phyloP scores from a whole-genome alignment of 768 basidiomycete species.

The Boletus rufocinnamomeus region DNA sequence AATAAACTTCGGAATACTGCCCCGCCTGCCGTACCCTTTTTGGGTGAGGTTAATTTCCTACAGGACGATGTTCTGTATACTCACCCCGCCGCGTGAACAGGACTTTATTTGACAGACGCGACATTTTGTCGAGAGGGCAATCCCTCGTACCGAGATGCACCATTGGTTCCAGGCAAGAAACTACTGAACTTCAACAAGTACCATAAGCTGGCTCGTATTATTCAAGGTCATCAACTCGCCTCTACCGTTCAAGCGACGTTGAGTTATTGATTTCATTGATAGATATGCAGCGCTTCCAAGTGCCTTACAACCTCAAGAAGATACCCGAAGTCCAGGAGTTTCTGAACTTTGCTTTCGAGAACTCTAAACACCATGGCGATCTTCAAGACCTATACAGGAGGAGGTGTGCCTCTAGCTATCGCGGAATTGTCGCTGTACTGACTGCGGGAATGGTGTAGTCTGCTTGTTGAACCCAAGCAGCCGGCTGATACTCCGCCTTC shows the following conservation, averaged over 20 bases:
- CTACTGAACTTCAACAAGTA: conserved; percentile 98
- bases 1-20: conserved; percentile 81
- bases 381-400: conserved; percentile 83
- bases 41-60: conserved; percentile 53
- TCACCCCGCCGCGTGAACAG: conserved; percentile 40
- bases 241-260: background rate
- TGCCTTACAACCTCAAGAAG: conserved; percentile 81
- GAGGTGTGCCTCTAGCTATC: conserved; percentile 50
- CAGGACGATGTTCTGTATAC: background rate
- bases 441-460: conserved; percentile 34
- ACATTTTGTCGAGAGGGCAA: conserved; percentile 98
- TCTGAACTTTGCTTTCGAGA: conserved; percentile 71
- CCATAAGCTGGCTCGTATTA: conserved; percentile 82
- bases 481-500: conserved; percentile 66
- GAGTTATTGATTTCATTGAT: conserved; percentile 9
- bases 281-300: conserved; percentile 95
- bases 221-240: conserved; percentile 57
- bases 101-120: conserved; percentile 86
- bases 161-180: conserved; percentile 70
- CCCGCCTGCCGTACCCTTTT: conserved; percentile 93
- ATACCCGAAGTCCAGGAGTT: conserved; percentile 89
- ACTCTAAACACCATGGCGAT: conserved; percentile 75
- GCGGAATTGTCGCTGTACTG: background rate
- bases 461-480: conserved; percentile 83
- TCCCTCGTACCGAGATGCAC: conserved; percentile 79